phyloP scores from a whole-genome alignment of 495 filamentous ascomycete species.

The Acidiella bohemica region DNA sequence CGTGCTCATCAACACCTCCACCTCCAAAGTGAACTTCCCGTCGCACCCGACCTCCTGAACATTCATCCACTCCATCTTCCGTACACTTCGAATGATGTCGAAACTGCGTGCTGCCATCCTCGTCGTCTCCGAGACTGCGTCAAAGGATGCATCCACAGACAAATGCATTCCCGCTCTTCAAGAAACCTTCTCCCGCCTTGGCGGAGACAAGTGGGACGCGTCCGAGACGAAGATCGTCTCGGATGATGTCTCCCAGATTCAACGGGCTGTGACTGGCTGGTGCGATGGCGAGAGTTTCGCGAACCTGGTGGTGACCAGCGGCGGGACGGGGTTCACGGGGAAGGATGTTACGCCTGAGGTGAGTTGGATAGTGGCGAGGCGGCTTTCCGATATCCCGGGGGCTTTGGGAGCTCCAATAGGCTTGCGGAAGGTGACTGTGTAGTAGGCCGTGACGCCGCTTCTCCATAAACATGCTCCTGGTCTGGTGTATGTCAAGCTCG shows the following conservation, averaged over 20 bases:
- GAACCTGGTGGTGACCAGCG: constrained; percentile 77
- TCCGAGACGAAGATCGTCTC: constrained; percentile 61
- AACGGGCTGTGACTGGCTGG: constrained; percentile 54
- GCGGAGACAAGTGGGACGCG: constrained; percentile 53
- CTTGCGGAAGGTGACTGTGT: constrained; percentile 10
- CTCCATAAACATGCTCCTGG: constrained; percentile 81
- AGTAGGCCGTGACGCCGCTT: constrained; percentile 62
- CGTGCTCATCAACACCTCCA: too few relatives aligned
- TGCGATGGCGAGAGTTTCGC: constrained; percentile 45
- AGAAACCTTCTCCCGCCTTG: constrained; percentile 49
- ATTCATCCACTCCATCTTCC: too few relatives aligned
- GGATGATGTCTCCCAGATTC: constrained; percentile 63
- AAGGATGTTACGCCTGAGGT: constrained; percentile 84
- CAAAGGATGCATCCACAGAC: constrained; percentile 67
- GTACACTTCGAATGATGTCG: too few relatives aligned
- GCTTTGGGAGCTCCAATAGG: not conserved
- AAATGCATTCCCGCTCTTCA: constrained; percentile 48
- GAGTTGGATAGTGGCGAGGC: constrained; percentile 20
- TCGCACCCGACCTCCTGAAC: too few relatives aligned
- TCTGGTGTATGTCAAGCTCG: constrained; percentile 50
- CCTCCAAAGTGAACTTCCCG: too few relatives aligned
- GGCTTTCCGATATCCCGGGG: not conserved
- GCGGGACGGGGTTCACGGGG: constrained; percentile 88
- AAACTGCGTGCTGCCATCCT: constrained; percentile 58
- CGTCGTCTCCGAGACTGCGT: constrained; percentile 87